Base-by-base conservation (phyloP, 2,329 filamentous ascomycete species). In the Dothistroma septosporum region DNA sequence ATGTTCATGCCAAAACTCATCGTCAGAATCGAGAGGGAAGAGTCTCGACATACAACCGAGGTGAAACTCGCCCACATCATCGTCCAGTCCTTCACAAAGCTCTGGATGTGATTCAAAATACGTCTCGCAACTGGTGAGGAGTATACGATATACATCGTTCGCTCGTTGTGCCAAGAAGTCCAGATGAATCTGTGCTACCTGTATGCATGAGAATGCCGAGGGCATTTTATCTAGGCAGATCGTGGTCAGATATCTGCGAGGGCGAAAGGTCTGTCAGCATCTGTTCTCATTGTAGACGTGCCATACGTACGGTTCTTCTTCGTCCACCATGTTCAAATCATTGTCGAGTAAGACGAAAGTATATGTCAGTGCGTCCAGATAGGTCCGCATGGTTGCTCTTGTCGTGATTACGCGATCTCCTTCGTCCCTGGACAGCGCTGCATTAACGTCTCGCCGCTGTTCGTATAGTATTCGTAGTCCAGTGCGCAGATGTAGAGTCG, bases 301-400 rank as follows among this genome's bases (percentile, higher is more conserved):
- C 22, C 14, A 44, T 33, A 48, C 55, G n/a, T 49, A 57, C 55
- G 44, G 55, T 24, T 57, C 55, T 50, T 52, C 55, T 31, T 53
- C 56, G 22, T 63, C 55, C 24, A 58, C 28, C n/a, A 49, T 60
- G 28, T 41, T 54, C 10, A 55, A 44, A 37, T 64, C 62, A 14
- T 54, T 55, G 41, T 61, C 59, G 32, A 64, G 44, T 24, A 58
- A 33, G 8, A 64, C 47, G 35, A 60, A 64, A 6, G 56, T 55
- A 14, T 60, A 59, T 7, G 33, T 56, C 21, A 64, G 46, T 33
- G 52, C 47, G 14, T 64, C 54, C 46, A 57, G 10, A 32, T 57
- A 57, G 41, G 24, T 57, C 10, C 55, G 24, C 31, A 61, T 14
- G 12, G 35, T 35, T 14, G 31, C 53, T 53, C 48, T 58, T 0